Evolutionary conservation across 495 filamentous ascomycete genomes (phyloP), one percentile per base, ranked within the genome.

Genomic region (Penicillium desertorum): DNA sequence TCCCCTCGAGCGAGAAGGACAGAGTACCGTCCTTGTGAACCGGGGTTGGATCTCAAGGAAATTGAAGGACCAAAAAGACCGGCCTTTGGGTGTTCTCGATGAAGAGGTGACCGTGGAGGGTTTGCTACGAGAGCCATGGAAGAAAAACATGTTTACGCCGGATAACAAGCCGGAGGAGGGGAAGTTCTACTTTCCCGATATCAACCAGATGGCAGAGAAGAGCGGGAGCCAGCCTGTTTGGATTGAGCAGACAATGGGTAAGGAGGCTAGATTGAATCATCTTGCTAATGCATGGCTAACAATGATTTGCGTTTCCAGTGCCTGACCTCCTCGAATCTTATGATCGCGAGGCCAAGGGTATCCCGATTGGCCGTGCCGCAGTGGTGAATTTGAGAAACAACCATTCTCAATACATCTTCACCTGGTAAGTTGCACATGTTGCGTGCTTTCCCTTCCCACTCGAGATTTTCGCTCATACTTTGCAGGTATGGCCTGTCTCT

Each of bases 341-440:
- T 69, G 84, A 91, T 47, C 78, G 89, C 64, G 79, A 86, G 63
- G 81, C 81, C 10, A 87, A 86, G 57, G 94, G 95, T n/a, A 86
- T 94, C 41, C 94, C 94, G 2, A 93, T 98, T 70, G 95, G 90
- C n/a, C 82, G 92, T 67, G 75, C 90, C 5, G 83, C 94, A 5
- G 91, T 94, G 75, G 94, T 98, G 57, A 96, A 94, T 72, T 74
- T 98, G 71, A 83, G 89, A 67, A 98, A 98, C 69, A 97, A 93
- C 71, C 94, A 98, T 74, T 85, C 89, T 62, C 93, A 98, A 76
- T 98, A 98, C 67, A 97, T 98, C 55, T 92, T 96, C 69, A 98
- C 94, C 51, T 98, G 94, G 94, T 96, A 83, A 66, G 85, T 77
- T 53, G 8, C 23, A 32, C 22, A 20, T 22, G 17, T 29, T 11